Evolutionary conservation across 1,284 basidiomycete species (phyloP).

Genomic region (Boletus mariae): DNA sequence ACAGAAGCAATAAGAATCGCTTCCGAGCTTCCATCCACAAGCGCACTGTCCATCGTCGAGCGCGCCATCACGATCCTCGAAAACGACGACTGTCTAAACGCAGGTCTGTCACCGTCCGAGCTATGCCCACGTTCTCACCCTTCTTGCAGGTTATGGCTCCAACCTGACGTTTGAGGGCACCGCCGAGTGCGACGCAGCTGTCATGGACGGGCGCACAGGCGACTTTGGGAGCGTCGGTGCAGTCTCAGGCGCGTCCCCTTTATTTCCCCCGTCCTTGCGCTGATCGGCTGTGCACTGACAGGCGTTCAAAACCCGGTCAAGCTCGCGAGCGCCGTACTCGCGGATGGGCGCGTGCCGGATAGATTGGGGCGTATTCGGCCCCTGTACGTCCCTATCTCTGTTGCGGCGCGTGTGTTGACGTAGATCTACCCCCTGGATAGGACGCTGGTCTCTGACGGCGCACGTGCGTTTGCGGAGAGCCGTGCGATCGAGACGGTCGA

Average conservation of each 20-base stretch:
- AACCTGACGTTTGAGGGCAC: constrained; percentile 65
- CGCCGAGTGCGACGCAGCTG: constrained; percentile 75
- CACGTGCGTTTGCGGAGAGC: constrained; percentile 43
- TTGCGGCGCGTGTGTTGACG: not conserved
- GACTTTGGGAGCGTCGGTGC: constrained; percentile 71
- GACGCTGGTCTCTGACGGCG: constrained; percentile 51
- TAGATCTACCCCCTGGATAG: constrained; percentile 23
- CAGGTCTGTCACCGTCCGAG: no score
- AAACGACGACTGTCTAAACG: constrained; percentile 42
- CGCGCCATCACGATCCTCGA: constrained; percentile 55
- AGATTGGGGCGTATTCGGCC: constrained; percentile 64
- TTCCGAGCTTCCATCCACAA: constrained; percentile 13
- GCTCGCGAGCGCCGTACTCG: constrained; percentile 52
- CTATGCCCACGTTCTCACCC: not conserved
- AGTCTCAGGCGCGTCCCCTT: constrained; percentile 47
- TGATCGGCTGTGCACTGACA: constrained; percentile 18
- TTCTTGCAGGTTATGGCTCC: constrained; percentile 61
- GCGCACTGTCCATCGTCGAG: constrained; percentile 45
- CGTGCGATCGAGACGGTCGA: constrained; percentile 35
- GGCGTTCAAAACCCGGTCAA: constrained; percentile 67
- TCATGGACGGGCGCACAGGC: constrained; percentile 54
- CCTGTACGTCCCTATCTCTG: constrained; percentile 37
- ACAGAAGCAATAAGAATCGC: constrained; percentile 30
- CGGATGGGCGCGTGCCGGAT: constrained; percentile 47
- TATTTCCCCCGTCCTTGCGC: no score